A percentile compares a stretch with the other conserved stretches of the same genome.
Evolutionary conservation across 495 filamentous ascomycete species (phyloP).

Genomic region (Penicillium bialowiezense): DNA sequence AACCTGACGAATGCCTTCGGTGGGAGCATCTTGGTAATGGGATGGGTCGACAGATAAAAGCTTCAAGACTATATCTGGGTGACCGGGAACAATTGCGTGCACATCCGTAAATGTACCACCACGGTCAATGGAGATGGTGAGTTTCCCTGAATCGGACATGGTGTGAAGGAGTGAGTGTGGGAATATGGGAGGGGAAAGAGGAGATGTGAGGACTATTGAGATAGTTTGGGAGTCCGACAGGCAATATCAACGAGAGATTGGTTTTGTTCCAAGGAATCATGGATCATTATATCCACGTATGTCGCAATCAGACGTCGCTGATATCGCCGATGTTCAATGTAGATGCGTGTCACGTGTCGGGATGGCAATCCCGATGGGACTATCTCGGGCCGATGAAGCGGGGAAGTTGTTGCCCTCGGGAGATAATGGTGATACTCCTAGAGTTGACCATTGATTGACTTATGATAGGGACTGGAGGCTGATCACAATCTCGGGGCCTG

Average conservation of each 20-base stretch:
- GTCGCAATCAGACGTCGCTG: neutral
- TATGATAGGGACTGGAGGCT: too few species aligned
- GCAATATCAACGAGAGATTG: neutral
- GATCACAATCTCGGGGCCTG: too few species aligned
- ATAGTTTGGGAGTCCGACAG: too few species aligned
- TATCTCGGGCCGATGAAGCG: slow-evolving; percentile 20
- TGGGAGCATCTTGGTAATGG: slow-evolving; percentile 85
- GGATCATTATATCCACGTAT: slow-evolving; percentile 6
- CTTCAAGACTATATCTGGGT: slow-evolving; percentile 79
- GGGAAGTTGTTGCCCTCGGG: too few species aligned
- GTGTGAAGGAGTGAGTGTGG: neutral
- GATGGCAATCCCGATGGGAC: slow-evolving; percentile 21
- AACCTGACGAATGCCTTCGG: slow-evolving; percentile 88
- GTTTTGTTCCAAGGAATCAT: neutral
- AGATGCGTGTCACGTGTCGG: slow-evolving; percentile 32
- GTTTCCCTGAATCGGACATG: slow-evolving; percentile 34
- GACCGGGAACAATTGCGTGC: slow-evolving; percentile 49
- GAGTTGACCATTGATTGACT: too few species aligned
- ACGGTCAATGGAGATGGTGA: slow-evolving; percentile 49
- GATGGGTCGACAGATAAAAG: slow-evolving; percentile 85
- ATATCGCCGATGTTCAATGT: slow-evolving; percentile 2
- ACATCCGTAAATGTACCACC: slow-evolving; percentile 68
- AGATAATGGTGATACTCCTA: too few species aligned
- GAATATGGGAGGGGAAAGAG: neutral
- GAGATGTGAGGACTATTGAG: neutral